These are phyloP conservation scores for Cyclotella baltica DNA, from an alignment of 108 stramenopile genomes.

Conservation along the genomic window DNA sequence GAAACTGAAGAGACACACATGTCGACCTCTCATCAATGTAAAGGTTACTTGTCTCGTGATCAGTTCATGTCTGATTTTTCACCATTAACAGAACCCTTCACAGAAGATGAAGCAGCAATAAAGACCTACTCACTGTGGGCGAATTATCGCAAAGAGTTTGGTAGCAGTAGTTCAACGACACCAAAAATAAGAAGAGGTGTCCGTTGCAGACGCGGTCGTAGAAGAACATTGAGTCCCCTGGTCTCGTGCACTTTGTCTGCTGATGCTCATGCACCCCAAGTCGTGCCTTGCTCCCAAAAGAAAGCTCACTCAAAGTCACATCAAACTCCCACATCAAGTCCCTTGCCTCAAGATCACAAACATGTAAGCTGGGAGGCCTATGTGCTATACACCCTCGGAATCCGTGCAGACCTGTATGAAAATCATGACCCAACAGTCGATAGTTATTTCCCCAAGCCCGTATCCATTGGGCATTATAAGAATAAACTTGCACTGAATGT, in stretches of 20 bases:
- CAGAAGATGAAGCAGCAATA: conserved; percentile 22
- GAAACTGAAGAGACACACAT: not conserved
- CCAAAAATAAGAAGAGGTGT: conserved; percentile 23
- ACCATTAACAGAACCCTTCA: conserved; percentile 3
- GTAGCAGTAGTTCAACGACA: conserved; percentile 1
- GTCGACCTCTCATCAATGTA: not conserved
- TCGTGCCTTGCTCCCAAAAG: not conserved
- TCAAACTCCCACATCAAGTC: not conserved
- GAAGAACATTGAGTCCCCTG: conserved; percentile 40
- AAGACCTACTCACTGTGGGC: conserved; percentile 24
- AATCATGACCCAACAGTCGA: conserved; percentile 5
- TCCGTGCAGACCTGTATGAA: conserved; percentile 18
- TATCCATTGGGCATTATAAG: conserved; percentile 17
- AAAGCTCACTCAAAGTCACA: conserved; percentile 1
- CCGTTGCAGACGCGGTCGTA: conserved; percentile 47
- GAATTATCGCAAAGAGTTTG: conserved; percentile 12
- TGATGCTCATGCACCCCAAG: not conserved
- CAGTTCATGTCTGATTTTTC: conserved; percentile 22
- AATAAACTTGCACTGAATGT: conserved; percentile 15
- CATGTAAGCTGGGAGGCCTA: conserved; percentile 40
- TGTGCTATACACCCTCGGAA: conserved; percentile 30
- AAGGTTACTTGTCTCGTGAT: conserved; percentile 8
- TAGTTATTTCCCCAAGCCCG: conserved; percentile 30
- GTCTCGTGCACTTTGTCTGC: conserved; percentile 25
- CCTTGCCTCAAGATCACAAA: not conserved